Evolutionary conservation across 768 basidiomycete species (phyloP).

Genomic region (Serendipita sp.): DNA sequence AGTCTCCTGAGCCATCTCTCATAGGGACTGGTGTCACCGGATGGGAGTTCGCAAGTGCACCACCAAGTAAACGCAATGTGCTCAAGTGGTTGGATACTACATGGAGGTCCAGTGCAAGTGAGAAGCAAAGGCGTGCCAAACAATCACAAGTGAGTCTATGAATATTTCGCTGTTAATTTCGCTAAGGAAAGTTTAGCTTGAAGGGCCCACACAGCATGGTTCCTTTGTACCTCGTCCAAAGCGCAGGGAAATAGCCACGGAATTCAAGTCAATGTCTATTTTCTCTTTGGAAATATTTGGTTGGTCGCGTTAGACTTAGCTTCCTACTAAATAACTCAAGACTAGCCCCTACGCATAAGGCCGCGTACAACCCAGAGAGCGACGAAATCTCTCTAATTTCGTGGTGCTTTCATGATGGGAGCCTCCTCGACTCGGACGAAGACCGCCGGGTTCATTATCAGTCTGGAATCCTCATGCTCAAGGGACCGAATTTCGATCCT

Average conservation of each 20-base stretch:
- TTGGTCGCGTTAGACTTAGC: constrained; percentile 22
- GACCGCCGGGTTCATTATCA: constrained; percentile 20
- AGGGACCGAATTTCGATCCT: constrained; percentile 24
- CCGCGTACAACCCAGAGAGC: constrained; percentile 47
- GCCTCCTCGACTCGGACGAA: constrained; percentile 22
- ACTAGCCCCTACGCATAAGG: constrained; percentile 34
- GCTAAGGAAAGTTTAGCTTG: constrained; percentile 29
- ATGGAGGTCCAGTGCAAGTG: constrained; percentile 15
- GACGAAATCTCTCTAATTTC: constrained; percentile 57
- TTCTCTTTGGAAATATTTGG: constrained; percentile 79
- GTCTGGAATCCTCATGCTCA: constrained; percentile 41
- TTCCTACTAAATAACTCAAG: background rate
- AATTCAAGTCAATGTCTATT: constrained; percentile 58
- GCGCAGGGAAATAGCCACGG: constrained; percentile 34
- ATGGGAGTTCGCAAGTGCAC: constrained; percentile 67
- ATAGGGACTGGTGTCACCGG: constrained; percentile 28
- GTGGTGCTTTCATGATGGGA: constrained; percentile 50
- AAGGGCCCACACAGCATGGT: constrained; percentile 62
- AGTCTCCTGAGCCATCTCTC: background rate
- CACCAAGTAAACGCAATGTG: constrained; percentile 44
- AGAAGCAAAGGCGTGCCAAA: constrained; percentile 17
- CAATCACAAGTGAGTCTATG: constrained; percentile 16
- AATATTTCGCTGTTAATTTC: background rate
- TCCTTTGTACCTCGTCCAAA: constrained; percentile 42
- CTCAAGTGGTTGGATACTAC: constrained; percentile 34